Base-by-base conservation (phyloP, 805 yeast genomes). In the Ogataea parapolymorpha region DNA sequence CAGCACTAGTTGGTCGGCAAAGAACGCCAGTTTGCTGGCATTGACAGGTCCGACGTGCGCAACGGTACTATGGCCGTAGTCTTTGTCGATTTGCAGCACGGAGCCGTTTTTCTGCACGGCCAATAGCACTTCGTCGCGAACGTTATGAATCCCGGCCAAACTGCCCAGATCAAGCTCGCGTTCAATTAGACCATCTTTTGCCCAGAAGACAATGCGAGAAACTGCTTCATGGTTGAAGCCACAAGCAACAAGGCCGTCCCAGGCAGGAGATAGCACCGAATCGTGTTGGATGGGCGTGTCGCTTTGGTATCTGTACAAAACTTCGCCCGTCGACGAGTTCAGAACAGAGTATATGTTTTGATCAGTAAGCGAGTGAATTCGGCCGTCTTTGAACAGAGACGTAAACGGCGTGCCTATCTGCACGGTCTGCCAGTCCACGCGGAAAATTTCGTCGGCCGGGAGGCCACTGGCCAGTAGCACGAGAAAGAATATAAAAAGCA, bases 361-460 rank as follows among this genome's bases (percentile, higher is more conserved):
- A 22, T 53, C 54, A 4, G 69, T 55, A 8, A 65, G 45, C 1
- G 59, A 49, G 12, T 59, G 28, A 9, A 60, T 29, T 15, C 53
- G 38, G 5, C 51, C 48, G 14, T 51, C 41, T 24, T 33, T 35
- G 35, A 48, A 30, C 17, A 54, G 23, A 7, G 56, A 37, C 2
- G 27, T 17, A 5, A 40, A 32, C 50, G 72, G 62, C 6, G 54
- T 49, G 1, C 82, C 82, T 22, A 74, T 57, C 36, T 68, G 70
- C 23, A 63, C 65, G 7, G 68, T 56, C 33, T 76, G 71, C 82
- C 82, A 79, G 50, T 80, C 86, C 25, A 65, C 64, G 13, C 59
- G 59, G 53, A 72, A 76, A 0, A 81, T 79, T 45, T 78, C 81
- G 39, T 78, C 82, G 18, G 68, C 60, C 6, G 53, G 45, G 13